phyloP scores from a whole-genome alignment of 2,329 filamentous ascomycete species.

The Periconia sp. region DNA sequence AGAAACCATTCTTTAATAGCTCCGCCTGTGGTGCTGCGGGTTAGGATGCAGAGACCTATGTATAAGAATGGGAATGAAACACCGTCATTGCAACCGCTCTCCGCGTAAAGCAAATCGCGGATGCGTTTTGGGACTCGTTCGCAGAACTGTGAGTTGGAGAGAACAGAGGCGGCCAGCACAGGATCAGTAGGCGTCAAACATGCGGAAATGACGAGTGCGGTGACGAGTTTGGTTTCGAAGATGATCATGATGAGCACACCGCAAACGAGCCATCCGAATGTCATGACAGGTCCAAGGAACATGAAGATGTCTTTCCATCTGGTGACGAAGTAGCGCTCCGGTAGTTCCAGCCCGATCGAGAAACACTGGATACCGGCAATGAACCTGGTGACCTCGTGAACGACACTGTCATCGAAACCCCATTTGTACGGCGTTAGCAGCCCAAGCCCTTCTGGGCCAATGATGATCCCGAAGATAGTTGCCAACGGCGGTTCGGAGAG shows the following conservation, averaged over 20 bases:
- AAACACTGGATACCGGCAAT: conserved; percentile 50
- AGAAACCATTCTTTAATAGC: conserved; percentile 56
- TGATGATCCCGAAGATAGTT: conserved; percentile 48
- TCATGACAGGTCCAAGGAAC: conserved; percentile 56
- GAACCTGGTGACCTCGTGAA: conserved; percentile 47
- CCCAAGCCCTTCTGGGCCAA: conserved; percentile 46
- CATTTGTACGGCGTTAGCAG: conserved; percentile 46
- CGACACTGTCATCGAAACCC: conserved; percentile 46
- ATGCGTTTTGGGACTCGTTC: conserved; percentile 54
- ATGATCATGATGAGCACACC: conserved; percentile 50
- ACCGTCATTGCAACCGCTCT: conserved; percentile 60
- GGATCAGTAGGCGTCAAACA: conserved; percentile 61
- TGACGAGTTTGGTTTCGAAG: conserved; percentile 49
- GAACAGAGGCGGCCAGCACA: conserved; percentile 56
- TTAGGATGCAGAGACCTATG: conserved; percentile 52
- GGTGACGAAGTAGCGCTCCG: conserved; percentile 50
- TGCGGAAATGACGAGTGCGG: conserved; percentile 55
- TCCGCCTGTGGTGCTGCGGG: conserved; percentile 38
- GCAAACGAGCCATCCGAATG: conserved; percentile 52
- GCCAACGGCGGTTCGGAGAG: conserved; percentile 53
- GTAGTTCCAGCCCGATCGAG: conserved; percentile 41
- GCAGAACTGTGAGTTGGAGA: conserved; percentile 57
- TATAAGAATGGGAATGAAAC: conserved; percentile 60
- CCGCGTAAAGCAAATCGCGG: conserved; percentile 55
- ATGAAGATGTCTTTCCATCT: conserved; percentile 56